Base-by-base conservation (phyloP, 768 basidiomycete species). In the Boletus rex-veris region DNA sequence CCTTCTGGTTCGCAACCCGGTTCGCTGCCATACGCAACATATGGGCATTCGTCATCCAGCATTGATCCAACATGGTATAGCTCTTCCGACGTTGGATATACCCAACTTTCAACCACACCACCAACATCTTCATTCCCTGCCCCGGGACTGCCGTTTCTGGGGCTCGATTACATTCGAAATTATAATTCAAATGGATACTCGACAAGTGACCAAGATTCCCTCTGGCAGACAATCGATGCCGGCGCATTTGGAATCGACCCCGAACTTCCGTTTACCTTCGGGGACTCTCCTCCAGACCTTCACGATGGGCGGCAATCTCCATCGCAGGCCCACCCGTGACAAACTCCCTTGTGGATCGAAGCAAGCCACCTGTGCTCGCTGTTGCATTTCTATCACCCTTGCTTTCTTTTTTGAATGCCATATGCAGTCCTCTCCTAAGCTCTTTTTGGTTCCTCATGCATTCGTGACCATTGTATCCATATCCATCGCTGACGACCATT, bases 111-210 rank as follows among this genome's bases (percentile, higher is more conserved):
- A 6, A 80, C 78, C 11, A 81, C 83, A 11, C 80, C 85, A 3
- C 80, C 85, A 12, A 80, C 77, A 6, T 69, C 86, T n/a, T 75
- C 79, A 5, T 90, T 90, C 66, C 75, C 84, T 57, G 82, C 82
- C 9, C 77, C 84, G 21, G 88, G 88, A 37, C 75, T 92, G n/a
- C 91, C 90, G 1, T 93, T 92, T 75, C 79, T 83, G 30, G 91
- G 90, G 10, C 76, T 92, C 31, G 91, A 93, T 61, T 93, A 82
- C 62, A 85, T 93, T 63, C 82, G 87, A 61, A 91, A 90, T 63
- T 91, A 86, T 65, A 77, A 76, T 59, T 78, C 82, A 47, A 78
- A 79, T 5, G 68, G 72, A 39, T 71, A 68, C 57, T 59, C 72
- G 16, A 50, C 58, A 39, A 54, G 51, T 37, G 77, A 77, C 39